A percentile compares a stretch with the other conserved stretches of the same genome.
Evolutionary conservation across 345 rosid genomes (phyloP).

Genomic region (Noccaea bulbosa): DNA sequence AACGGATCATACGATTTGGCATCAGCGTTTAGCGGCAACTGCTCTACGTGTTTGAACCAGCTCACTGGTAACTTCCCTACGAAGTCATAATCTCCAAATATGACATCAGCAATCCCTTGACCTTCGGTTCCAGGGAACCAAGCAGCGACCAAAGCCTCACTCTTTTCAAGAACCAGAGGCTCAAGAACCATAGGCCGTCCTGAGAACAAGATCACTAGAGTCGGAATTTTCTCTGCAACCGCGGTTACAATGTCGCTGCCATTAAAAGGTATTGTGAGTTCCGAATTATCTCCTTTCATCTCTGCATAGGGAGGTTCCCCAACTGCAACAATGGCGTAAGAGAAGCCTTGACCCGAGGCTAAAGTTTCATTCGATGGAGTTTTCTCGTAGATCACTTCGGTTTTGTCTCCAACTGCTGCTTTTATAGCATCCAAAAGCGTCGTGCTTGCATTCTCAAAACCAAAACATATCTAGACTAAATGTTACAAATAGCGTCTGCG

Average conservation of each 20-base stretch:
- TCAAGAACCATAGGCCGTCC: slow-evolving; percentile 81
- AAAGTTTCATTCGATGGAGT: slow-evolving; percentile 63
- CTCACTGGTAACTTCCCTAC: slow-evolving; percentile 69
- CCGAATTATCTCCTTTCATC: slow-evolving; percentile 57
- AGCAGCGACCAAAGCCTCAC: slow-evolving; percentile 76
- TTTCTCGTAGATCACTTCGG: slow-evolving; percentile 67
- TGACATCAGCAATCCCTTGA: slow-evolving; percentile 64
- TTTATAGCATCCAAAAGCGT: slow-evolving; percentile 78
- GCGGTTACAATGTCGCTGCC: slow-evolving; percentile 56
- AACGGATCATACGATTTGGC: slow-evolving; percentile 56
- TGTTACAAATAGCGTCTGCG: neutral
- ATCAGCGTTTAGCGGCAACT: slow-evolving; percentile 41
- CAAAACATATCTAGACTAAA: neutral
- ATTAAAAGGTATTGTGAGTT: slow-evolving; percentile 65
- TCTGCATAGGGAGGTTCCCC: slow-evolving; percentile 90
- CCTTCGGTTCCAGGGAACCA: slow-evolving; percentile 94
- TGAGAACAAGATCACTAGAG: slow-evolving; percentile 61
- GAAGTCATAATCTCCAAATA: slow-evolving; percentile 70
- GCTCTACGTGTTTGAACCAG: slow-evolving; percentile 61
- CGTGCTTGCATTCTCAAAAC: slow-evolving; percentile 53
- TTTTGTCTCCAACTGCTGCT: slow-evolving; percentile 59
- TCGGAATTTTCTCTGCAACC: slow-evolving; percentile 66
- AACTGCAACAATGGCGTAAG: slow-evolving; percentile 72
- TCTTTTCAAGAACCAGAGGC: slow-evolving; percentile 58
- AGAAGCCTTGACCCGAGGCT: slow-evolving; percentile 47